A percentile compares a stretch with the other conserved stretches of the same genome.
Conservation (phyloP, 2,329 filamentous ascomycete genomes). For the Leptodontidium sp. region DNA sequence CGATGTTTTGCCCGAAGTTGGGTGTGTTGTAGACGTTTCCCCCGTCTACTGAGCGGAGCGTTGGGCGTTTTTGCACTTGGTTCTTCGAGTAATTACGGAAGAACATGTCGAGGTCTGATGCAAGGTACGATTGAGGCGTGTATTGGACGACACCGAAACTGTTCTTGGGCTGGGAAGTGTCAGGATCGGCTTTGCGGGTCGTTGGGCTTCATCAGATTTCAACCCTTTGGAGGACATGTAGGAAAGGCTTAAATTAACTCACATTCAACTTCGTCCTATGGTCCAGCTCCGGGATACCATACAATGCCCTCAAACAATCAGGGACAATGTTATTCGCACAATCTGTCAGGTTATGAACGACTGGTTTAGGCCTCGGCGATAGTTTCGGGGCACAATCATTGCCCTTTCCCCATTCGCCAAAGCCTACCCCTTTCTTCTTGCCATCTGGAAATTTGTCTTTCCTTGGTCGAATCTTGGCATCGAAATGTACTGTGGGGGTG, state of each 20-base stretch:
- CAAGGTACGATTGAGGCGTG: conserved; percentile 58
- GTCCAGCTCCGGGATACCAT: conserved; percentile 52
- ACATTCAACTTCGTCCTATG: conserved; percentile 41
- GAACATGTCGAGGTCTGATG: conserved; percentile 58
- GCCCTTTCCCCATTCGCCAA: background rate
- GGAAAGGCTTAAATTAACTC: conserved; percentile 49
- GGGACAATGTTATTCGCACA: conserved; percentile 65
- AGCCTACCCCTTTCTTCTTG: conserved; percentile 13
- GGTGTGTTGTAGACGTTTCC: conserved; percentile 49
- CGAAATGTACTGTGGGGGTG: conserved; percentile 43
- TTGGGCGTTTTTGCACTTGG: conserved; percentile 54
- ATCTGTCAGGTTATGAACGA: conserved; percentile 36
- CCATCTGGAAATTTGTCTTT: conserved; percentile 19
- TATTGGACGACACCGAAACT: conserved; percentile 62
- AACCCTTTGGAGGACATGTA: no score
- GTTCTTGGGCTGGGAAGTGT: conserved; percentile 15
- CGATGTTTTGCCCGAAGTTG: conserved; percentile 2
- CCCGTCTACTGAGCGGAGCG: conserved; percentile 54
- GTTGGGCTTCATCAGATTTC: no score
- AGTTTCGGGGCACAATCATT: conserved; percentile 2
- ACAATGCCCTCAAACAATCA: conserved; percentile 60
- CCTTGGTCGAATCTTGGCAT: conserved; percentile 31
- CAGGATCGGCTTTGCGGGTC: no score
- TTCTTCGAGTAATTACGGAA: conserved; percentile 53
- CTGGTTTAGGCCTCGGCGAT: conserved; percentile 23